Evolutionary conservation across 176 grass and related monocot genomes (phyloP), one percentile per base, ranked within the genome.

Genomic region (Canna indica): DNA sequence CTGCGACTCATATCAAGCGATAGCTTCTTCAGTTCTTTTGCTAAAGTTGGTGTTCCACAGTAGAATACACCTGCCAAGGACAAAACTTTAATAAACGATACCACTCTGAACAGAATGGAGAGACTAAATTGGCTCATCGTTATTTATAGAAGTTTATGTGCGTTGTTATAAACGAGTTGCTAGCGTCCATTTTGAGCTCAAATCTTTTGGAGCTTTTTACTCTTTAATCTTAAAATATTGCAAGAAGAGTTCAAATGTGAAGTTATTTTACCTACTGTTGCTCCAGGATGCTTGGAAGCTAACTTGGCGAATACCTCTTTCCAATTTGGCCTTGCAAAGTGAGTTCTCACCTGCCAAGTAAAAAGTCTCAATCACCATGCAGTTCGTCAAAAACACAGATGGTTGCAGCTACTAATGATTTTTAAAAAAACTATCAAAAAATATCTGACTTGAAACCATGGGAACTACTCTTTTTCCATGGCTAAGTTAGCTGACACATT

Each of bases 301-400:
- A 99, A 84, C 58, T 76, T 80, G 69, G 86, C 82, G 59, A 99
- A 99, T 48, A 99, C 94, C 80, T 99, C 94, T 50, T 73, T 99
- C 94, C 94, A 99, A 24, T 99, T 90, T 35, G 94, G 94, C 66
- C 94, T 93, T 35, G 94, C 90, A 56, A 99, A 99, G 71, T 99
- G 94, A 47, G 94, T 99, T 77, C 94, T 99, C 79, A 99, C 86
- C 94, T 99, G 82, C 66, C 20, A 66, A 66, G 7, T 66, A n/a
- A 39, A 39, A n/a, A 25, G 35, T 38, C 18, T 25, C 33, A 39
- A 20, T 65, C 62, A 65, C 33, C 16, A 63, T 63, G 16, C 5
- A 63, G 29, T 63, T 38, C n/a, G 18, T 35, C 11, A 9, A 7
- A 2, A 33, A 32, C 16, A 18, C 28, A 31, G 32, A 62, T 62